These are phyloP conservation scores for Emmonsia crescens DNA, from an alignment of 2,329 filamentous ascomycete species.

Conservation along the genomic window DNA sequence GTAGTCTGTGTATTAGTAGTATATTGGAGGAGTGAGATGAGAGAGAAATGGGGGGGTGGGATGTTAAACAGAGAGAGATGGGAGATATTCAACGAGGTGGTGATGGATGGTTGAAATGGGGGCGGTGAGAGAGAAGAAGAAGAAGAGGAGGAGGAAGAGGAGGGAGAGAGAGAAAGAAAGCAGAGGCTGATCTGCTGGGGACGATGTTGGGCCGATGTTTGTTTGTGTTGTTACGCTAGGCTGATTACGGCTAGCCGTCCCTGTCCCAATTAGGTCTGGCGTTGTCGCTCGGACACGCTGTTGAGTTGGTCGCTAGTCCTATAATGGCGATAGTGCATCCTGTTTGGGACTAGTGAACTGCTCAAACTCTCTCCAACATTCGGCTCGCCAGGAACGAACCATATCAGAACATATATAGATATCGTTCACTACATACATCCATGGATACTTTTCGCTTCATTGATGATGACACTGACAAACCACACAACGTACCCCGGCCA, in stretches of 20 bases:
- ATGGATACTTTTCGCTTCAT: too few relatives aligned
- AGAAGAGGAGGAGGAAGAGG: background rate
- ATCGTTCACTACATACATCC: too few relatives aligned
- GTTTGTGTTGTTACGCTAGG: background rate
- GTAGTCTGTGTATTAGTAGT: conserved; percentile 34
- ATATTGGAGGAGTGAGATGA: conserved; percentile 4
- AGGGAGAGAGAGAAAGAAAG: background rate
- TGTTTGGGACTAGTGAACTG: background rate
- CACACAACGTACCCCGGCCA: too few relatives aligned
- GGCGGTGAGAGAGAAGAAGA: conserved; percentile 10
- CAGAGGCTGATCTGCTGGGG: too few relatives aligned
- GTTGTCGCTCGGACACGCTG: background rate
- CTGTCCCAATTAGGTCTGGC: background rate
- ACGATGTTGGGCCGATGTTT: too few relatives aligned
- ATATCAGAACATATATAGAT: background rate
- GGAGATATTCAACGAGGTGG: conserved; percentile 17
- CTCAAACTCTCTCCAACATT: background rate
- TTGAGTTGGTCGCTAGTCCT: background rate
- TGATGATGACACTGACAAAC: too few relatives aligned
- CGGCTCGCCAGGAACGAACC: background rate
- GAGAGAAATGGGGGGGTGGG: conserved; percentile 11
- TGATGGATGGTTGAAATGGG: conserved; percentile 12
- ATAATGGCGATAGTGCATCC: background rate
- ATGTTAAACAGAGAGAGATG: background rate
- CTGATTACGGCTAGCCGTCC: background rate